Evolutionary conservation across 345 rosid genomes (phyloP).

Genomic region (Microcos paniculata): DNA sequence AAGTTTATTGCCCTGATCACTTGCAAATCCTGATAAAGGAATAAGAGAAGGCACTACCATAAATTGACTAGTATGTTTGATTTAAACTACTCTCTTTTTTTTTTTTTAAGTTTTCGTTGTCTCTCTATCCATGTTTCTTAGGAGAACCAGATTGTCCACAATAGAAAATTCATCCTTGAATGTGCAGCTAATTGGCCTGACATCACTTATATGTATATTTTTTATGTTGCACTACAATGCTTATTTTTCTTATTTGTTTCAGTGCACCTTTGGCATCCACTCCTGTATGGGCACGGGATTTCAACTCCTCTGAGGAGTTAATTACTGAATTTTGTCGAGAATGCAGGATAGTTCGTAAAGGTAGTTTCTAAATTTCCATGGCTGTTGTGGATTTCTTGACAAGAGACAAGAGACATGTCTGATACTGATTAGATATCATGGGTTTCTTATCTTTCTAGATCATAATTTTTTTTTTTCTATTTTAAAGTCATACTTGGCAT

Average conservation of each 20-base stretch:
- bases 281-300: conserved; percentile 93
- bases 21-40: neutral
- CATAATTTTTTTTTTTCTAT: neutral
- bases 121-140: neutral
- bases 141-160: neutral
- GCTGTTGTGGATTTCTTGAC: neutral
- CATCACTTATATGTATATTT: neutral
- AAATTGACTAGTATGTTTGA: neutral
- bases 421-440: neutral
- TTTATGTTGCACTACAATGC: neutral
- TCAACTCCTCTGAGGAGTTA: conserved; percentile 82
- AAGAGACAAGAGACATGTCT: neutral
- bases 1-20: neutral
- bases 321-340: conserved; percentile 94
- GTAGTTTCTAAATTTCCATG: conserved; percentile 34
- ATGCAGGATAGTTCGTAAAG: conserved; percentile 97
- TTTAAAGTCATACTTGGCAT: neutral
- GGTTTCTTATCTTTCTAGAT: conserved; percentile 7
- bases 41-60: neutral
- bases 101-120: neutral
- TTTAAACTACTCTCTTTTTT: neutral
- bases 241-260: conserved; percentile 16
- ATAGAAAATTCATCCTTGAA: neutral
- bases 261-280: conserved; percentile 94
- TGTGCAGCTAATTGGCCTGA: neutral